These are phyloP conservation scores for Colletotrichum horii DNA, from an alignment of 2,329 filamentous ascomycete genomes.

Conservation along the genomic window DNA sequence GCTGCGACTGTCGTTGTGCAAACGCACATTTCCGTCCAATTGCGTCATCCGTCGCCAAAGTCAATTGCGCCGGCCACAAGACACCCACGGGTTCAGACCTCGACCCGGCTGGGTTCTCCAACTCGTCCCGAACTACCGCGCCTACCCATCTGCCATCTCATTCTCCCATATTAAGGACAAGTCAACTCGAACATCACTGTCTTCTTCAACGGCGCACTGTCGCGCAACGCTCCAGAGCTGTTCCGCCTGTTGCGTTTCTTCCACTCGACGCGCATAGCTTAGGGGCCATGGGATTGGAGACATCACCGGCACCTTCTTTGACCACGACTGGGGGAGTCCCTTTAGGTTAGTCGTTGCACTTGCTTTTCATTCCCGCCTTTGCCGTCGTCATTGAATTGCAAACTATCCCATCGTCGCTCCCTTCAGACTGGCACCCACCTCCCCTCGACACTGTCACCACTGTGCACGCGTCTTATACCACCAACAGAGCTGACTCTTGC, in stretches of 20 bases:
- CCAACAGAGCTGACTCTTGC: not conserved
- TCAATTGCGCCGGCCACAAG: not conserved
- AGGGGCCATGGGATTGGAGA: constrained; percentile 23
- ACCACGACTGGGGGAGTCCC: constrained; percentile 14
- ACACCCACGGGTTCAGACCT: not conserved
- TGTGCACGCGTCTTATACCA: not conserved
- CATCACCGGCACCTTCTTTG: constrained; percentile 7
- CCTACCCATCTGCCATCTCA: not conserved
- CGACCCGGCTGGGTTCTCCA: not conserved
- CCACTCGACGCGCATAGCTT: not conserved
- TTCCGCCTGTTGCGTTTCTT: not conserved
- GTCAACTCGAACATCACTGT: not conserved
- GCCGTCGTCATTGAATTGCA: not conserved
- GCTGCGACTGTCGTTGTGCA: not conserved
- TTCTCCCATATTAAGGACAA: not conserved
- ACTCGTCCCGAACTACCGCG: not conserved
- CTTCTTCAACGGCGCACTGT: not conserved
- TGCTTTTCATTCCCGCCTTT: not conserved
- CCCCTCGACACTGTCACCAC: not conserved
- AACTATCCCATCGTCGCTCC: not conserved
- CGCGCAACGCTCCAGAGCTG: constrained; percentile 1
- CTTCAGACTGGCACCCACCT: not conserved
- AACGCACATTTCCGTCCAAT: not conserved
- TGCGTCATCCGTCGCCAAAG: not conserved
- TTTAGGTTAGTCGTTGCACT: constrained; percentile 13